Conservation (phyloP, 1,139 yeast species). For the Saccharomyces pastorianus region DNA sequence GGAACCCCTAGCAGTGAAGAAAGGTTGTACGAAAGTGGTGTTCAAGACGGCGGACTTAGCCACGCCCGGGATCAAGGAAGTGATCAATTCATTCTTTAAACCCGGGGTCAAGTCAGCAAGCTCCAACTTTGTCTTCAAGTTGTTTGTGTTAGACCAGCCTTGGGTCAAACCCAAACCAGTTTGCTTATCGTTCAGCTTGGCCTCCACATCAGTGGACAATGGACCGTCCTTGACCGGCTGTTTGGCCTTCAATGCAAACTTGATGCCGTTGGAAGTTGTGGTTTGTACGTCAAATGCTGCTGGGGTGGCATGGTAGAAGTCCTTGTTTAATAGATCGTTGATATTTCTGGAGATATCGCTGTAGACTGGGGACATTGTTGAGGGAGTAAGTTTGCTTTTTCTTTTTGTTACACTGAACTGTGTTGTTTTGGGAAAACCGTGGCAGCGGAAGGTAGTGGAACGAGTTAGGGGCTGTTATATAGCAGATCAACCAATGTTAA, state of each 20-base stretch:
- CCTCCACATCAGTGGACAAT: conserved; percentile 84
- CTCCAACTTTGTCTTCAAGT: conserved; percentile 88
- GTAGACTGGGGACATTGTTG: conserved; percentile 37
- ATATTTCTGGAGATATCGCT: conserved; percentile 86
- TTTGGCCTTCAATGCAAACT: conserved; percentile 92
- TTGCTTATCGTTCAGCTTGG: conserved; percentile 88
- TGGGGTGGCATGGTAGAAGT: conserved; percentile 86
- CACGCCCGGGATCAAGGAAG: conserved; percentile 82
- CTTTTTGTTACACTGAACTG: neutral
- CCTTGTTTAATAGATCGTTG: conserved; percentile 82
- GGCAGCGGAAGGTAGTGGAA: neutral
- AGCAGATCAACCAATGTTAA: neutral
- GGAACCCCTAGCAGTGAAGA: conserved; percentile 89
- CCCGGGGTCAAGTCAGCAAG: conserved; percentile 91
- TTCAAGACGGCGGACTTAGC: conserved; percentile 86
- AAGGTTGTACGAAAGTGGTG: conserved; percentile 86
- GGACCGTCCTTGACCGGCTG: conserved; percentile 69
- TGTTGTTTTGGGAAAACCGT: neutral
- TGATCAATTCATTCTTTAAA: conserved; percentile 85
- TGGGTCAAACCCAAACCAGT: conserved; percentile 91
- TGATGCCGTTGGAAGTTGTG: conserved; percentile 93
- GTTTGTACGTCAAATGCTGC: conserved; percentile 89
- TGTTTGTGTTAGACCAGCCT: conserved; percentile 96
- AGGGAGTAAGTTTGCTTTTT: conserved; percentile 4
- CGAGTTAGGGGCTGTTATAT: neutral